These are phyloP conservation scores for Petunia secreta DNA, from an alignment of 257 asterid species.

Conservation along the genomic window DNA sequence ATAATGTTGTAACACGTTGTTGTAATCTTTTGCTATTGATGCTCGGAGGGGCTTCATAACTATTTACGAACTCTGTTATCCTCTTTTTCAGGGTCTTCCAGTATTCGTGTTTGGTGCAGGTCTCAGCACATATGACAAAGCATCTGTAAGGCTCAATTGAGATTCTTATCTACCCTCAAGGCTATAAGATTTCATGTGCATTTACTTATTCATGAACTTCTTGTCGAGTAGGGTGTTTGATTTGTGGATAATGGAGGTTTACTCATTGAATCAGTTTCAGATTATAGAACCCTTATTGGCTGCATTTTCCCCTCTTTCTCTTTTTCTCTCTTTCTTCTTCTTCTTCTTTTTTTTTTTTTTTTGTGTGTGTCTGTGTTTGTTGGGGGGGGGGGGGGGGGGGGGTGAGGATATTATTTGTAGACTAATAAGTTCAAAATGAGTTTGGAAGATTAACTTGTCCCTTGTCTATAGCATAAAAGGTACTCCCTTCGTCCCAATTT, in stretches of 20 bases:
- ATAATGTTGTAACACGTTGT: background rate
- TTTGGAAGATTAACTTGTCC: background rate
- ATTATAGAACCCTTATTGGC: background rate
- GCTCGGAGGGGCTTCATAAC: constrained; percentile 13
- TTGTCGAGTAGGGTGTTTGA: constrained; percentile 18
- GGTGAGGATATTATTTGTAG: background rate
- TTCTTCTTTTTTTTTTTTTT: background rate
- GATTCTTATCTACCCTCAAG: background rate
- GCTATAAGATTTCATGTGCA: constrained; percentile 18
- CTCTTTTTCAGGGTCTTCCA: constrained; percentile 58
- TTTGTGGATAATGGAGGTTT: constrained; percentile 22
- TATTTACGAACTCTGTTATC: constrained; percentile 21
- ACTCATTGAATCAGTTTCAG: background rate
- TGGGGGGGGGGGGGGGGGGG: background rate
- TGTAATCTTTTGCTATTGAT: constrained; percentile 3
- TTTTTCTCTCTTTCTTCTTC: background rate
- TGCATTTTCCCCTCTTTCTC: background rate
- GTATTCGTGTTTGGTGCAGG: constrained; percentile 70
- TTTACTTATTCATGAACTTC: background rate
- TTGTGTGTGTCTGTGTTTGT: too few species aligned
- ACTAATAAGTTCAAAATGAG: background rate
- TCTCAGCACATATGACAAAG: constrained; percentile 63
- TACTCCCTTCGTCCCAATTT: too few species aligned
- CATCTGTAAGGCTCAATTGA: constrained; percentile 52
- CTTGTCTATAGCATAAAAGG: background rate